phyloP scores from a whole-genome alignment of 371 early-diverging fungal genomes.

The Circinella minor region DNA sequence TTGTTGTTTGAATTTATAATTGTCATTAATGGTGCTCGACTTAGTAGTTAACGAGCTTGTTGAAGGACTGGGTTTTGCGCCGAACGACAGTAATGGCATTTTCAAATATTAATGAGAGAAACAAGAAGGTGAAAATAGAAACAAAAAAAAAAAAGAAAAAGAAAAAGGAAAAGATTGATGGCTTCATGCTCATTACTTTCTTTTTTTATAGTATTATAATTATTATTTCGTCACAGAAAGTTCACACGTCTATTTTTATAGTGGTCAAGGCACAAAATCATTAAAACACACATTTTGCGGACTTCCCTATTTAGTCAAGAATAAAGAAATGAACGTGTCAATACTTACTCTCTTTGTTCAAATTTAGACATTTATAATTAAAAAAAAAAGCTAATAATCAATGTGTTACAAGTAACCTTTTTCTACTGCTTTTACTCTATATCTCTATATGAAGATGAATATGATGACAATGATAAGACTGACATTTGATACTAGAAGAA shows the following conservation, averaged over 20 bases:
- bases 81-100: neutral
- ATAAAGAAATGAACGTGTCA: too few species aligned
- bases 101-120: too few species aligned
- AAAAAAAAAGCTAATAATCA: too few species aligned
- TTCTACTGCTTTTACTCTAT: too few species aligned
- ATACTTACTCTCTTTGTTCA: too few species aligned
- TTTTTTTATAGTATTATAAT: neutral
- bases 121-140: neutral
- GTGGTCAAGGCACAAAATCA: slow-evolving; percentile 2
- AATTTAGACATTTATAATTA: too few species aligned
- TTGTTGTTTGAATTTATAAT: neutral
- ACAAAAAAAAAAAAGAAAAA: neutral
- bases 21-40: neutral
- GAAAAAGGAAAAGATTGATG: neutral
- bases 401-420: too few species aligned
- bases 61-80: neutral
- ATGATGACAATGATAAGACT: too few species aligned
- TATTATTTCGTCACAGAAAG: neutral
- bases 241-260: slow-evolving; percentile 7
- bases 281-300: neutral
- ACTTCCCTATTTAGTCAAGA: neutral
- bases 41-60: neutral
- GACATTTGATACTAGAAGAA: too few species aligned
- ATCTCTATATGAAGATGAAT: too few species aligned
- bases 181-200: neutral